Conservation (phyloP, 164 flowering plant species). For the Chloranthus sessilifolius region DNA sequence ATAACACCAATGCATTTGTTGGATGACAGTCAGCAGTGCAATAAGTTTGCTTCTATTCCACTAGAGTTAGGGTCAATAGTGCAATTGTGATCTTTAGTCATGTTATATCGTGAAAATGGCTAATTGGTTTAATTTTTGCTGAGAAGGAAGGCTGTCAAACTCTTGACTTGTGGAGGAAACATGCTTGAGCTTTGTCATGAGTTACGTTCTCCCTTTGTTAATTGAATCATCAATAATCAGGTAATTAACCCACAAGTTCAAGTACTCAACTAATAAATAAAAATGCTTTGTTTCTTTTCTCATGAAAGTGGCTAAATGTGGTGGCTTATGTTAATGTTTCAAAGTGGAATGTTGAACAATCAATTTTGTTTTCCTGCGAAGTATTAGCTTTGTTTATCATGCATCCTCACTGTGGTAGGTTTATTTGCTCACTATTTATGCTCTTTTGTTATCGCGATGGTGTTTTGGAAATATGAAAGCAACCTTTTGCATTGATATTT, state of each 20-base stretch:
- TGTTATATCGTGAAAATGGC: not conserved
- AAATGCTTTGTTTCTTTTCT: too few species aligned
- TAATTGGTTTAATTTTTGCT: slow-evolving; percentile 12
- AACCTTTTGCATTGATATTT: too few species aligned
- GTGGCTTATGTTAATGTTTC: too few species aligned
- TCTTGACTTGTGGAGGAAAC: slow-evolving; percentile 78
- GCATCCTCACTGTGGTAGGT: too few species aligned
- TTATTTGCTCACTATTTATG: too few species aligned
- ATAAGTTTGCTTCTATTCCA: slow-evolving; percentile 38
- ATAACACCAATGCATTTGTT: slow-evolving; percentile 49
- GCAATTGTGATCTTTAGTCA: not conserved
- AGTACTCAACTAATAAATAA: too few species aligned
- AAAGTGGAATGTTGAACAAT: too few species aligned
- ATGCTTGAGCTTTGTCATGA: slow-evolving; percentile 89
- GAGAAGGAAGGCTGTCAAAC: slow-evolving; percentile 69
- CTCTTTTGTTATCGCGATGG: too few species aligned
- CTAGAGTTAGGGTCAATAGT: not conserved
- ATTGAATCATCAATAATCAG: slow-evolving; percentile 66
- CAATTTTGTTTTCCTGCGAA: too few species aligned
- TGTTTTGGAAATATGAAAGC: too few species aligned
- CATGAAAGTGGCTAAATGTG: too few species aligned
- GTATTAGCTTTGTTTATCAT: too few species aligned
- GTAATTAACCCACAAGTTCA: slow-evolving; percentile 34
- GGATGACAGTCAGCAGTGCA: slow-evolving; percentile 45
- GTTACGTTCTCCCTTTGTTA: slow-evolving; percentile 72